Conservation (phyloP, 257 asterid genomes). For the Thymus quinquecostatus region DNA sequence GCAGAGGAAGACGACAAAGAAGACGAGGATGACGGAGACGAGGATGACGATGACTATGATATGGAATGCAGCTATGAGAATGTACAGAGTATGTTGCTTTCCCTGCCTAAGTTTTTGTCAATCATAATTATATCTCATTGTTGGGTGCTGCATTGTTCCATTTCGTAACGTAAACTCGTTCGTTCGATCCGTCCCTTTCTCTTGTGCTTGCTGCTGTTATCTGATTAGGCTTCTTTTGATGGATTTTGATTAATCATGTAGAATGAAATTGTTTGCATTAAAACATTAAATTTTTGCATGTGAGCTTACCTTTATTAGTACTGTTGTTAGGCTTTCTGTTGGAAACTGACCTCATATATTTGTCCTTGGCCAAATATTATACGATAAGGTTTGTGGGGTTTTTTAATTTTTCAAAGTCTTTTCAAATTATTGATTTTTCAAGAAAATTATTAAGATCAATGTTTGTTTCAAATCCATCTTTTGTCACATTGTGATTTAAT, state of each 20-base stretch:
- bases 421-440: background rate
- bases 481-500: conserved; percentile 8
- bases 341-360: conserved; percentile 32
- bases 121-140: background rate
- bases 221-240: background rate
- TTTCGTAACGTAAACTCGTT: conserved; percentile 24
- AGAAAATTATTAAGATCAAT: background rate
- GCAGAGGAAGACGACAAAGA: conserved; percentile 38
- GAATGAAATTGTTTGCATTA: conserved; percentile 17
- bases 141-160: conserved; percentile 7
- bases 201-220: too few relatives aligned
- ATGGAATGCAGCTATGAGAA: conserved; percentile 64
- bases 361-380: conserved; percentile 30
- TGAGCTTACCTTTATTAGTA: conserved; percentile 26
- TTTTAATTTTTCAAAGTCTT: background rate
- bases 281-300: conserved; percentile 17
- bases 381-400: conserved; percentile 24
- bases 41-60: too few relatives aligned
- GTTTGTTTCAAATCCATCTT: background rate
- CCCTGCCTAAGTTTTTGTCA: background rate
- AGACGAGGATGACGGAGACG: conserved; percentile 54
- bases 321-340: conserved; percentile 31
- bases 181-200: conserved; percentile 47
- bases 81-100: conserved; percentile 73
- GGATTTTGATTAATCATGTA: background rate